Conservation (phyloP, 805 yeast species). For the Cephaloascus albidus region DNA sequence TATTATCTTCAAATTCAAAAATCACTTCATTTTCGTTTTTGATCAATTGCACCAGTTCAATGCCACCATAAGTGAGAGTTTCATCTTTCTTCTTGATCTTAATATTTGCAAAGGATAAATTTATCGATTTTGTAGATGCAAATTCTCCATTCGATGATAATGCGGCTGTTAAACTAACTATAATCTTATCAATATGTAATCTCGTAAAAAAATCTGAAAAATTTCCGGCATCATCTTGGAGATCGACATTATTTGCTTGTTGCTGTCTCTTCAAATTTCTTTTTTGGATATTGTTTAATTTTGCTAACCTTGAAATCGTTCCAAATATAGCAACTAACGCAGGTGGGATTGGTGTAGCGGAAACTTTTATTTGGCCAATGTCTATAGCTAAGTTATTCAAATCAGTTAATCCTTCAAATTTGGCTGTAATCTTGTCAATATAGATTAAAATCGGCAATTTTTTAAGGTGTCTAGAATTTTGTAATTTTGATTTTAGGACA, state of each 20-base stretch:
- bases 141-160: conserved; percentile 30
- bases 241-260: conserved; percentile 4
- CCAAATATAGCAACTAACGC: conserved; percentile 24
- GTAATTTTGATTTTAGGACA: conserved; percentile 17
- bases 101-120: conserved; percentile 17
- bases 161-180: conserved; percentile 38
- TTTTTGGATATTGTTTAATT: conserved; percentile 20
- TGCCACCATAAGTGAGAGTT: conserved; percentile 36
- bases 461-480: conserved; percentile 3
- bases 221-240: conserved; percentile 7
- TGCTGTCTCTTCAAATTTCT: conserved; percentile 7
- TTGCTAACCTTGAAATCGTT: conserved; percentile 24
- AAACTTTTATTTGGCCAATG: conserved; percentile 28
- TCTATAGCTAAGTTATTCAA: conserved; percentile 25
- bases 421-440: background rate
- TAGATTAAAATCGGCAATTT: conserved; percentile 7
- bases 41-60: conserved; percentile 21
- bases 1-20: conserved; percentile 15
- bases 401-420: conserved; percentile 8
- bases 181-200: conserved; percentile 24
- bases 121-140: conserved; percentile 18
- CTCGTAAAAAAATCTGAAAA: conserved; percentile 21
- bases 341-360: conserved; percentile 34
- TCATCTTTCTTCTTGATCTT: conserved; percentile 33
- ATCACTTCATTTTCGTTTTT: conserved; percentile 9